Evolutionary conservation across 208 protist genomes (phyloP).

Genomic region (Trypanosomatidae sp.): DNA sequence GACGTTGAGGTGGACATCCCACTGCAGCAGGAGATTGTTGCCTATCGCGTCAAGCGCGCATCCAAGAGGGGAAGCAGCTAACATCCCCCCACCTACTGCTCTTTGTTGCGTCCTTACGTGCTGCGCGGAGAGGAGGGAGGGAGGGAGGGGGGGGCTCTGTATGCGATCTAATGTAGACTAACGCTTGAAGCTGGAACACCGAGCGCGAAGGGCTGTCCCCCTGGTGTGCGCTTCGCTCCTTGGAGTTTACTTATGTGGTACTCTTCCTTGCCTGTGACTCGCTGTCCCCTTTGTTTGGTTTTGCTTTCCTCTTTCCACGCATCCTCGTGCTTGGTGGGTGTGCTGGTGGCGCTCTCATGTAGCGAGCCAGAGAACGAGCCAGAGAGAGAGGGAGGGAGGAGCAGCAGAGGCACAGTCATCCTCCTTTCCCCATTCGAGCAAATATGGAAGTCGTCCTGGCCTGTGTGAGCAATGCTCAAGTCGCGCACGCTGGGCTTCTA

Average conservation of each 20-base stretch:
- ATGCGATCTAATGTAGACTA: not conserved
- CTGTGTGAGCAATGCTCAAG: not conserved
- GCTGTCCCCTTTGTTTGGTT: not conserved
- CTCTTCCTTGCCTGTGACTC: too few species aligned
- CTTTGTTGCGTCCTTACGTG: not conserved
- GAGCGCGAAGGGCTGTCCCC: not conserved
- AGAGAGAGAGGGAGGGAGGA: not conserved
- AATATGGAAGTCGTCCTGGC: not conserved
- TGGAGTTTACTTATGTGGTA: too few species aligned
- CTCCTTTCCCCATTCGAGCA: not conserved
- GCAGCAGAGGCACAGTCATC: not conserved
- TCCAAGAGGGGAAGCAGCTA: conserved; percentile 16
- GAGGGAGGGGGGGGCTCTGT: not conserved
- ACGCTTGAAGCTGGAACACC: not conserved
- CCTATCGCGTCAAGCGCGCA: conserved; percentile 67
- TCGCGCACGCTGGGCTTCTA: not conserved
- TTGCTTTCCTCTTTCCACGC: not conserved
- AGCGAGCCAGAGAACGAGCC: not conserved
- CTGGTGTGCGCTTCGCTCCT: too few species aligned
- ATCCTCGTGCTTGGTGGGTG: not conserved
- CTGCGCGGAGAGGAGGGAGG: not conserved
- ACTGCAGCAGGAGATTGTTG: conserved; percentile 85
- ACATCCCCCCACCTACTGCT: not conserved
- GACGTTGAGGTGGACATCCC: conserved; percentile 60
- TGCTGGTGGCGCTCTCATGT: not conserved